Base-by-base conservation (phyloP, 352 stramenopile species). In the Thraustotheca clavata region DNA sequence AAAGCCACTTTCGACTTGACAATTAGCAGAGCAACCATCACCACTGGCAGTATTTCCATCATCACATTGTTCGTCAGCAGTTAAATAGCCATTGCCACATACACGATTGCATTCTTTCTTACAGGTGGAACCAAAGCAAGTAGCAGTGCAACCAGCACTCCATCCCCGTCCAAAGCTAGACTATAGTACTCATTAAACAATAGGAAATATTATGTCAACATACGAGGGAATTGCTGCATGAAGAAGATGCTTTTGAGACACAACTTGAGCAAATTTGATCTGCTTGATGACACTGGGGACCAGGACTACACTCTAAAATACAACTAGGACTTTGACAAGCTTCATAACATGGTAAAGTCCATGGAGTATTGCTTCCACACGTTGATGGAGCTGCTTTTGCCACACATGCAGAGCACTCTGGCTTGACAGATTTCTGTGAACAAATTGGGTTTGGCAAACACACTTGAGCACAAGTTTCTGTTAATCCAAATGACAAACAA, bases 51-150 rank as follows among this genome's bases (percentile, higher is more conserved):
- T 32, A 48, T 73, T 73, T 32, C 69, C 69, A 36, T 73, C 69
- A 52, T 73, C 69, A 27, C 69, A 73, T 18, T 49, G 54, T 26
- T 73, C 69, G 33, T 62, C 69, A 1, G 65, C 49, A 12, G 62
- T 67, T 34, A 67, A 62, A 31, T 61, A 39, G 24, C 63, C 69
- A 47, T 73, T 60, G 31, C 69, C 69, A 52, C 69, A 73, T 14
- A 65, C 27, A 46, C 57, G 57, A 16, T 54, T 54, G 57, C 57
- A 65, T 1, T 65, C 27, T 16, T 43, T 14, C 12, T 39, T 11
- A 32, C 57, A 65, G 18, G 38, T 16, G 26, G 9, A 24, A 22
- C 41, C 38, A 32, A 46, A 54, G 57, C 57, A 65, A 4, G 4
- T 32, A 14, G 38, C 57, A 31, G 57, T 65, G 16, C 57, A 65